These are phyloP conservation scores for Penicillium palitans DNA, from an alignment of 2,329 filamentous ascomycete species.

Conservation along the genomic window DNA sequence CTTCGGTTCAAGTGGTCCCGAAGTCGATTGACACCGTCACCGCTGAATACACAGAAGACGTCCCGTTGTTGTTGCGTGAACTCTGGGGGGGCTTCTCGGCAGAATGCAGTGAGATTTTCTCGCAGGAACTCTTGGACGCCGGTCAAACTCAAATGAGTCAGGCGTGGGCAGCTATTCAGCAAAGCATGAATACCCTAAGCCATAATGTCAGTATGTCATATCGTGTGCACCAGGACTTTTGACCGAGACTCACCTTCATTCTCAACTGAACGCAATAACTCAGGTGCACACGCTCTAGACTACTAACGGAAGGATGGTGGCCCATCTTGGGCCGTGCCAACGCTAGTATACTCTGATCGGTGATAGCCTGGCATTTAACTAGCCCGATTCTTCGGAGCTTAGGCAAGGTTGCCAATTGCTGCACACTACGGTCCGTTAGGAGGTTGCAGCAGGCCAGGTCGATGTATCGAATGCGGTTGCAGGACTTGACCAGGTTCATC, in stretches of 20 bases:
- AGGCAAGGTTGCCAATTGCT: conserved; percentile 77
- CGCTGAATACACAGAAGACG: conserved; percentile 97
- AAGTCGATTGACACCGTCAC: conserved; percentile 74
- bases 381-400: conserved; percentile 93
- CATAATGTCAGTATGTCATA: conserved; percentile 2
- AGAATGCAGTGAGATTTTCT: conserved; percentile 80
- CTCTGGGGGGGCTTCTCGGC: conserved; percentile 80
- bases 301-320: conserved; percentile 62
- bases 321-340: conserved; percentile 66
- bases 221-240: neutral
- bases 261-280: conserved; percentile 91
- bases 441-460: conserved; percentile 93
- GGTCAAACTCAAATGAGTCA: conserved; percentile 92
- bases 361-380: conserved; percentile 90
- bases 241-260: conserved; percentile 62
- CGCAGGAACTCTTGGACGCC: conserved; percentile 88
- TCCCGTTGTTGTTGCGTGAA: conserved; percentile 94
- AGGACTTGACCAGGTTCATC: conserved; percentile 75
- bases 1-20: conserved; percentile 71
- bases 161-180: conserved; percentile 83
- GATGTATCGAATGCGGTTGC: conserved; percentile 95
- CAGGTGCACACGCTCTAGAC: conserved; percentile 87
- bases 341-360: conserved; percentile 82
- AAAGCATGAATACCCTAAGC: conserved; percentile 81
- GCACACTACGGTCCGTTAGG: conserved; percentile 84